Conservation (phyloP, 2,329 filamentous ascomycete genomes). For the Microdochium trichocladiopsis region DNA sequence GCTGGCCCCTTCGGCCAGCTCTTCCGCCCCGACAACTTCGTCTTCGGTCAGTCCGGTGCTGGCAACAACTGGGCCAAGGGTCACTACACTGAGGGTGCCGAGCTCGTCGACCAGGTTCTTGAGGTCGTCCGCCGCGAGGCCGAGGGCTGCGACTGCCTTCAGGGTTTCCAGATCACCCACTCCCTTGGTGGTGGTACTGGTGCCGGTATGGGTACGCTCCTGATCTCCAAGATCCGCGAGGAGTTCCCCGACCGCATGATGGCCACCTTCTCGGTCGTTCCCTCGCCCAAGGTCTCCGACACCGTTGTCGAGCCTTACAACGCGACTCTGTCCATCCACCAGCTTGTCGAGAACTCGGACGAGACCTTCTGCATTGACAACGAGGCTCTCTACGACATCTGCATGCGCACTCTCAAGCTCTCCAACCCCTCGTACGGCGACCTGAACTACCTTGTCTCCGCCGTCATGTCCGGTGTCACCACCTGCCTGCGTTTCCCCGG, state of each 20-base stretch:
- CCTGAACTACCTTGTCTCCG: slow-evolving; percentile 98
- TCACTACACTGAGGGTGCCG: slow-evolving; percentile 99
- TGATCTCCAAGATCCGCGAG: slow-evolving; percentile 99
- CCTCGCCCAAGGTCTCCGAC: slow-evolving; percentile 98
- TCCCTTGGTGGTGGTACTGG: slow-evolving; percentile 99
- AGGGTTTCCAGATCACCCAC: slow-evolving; percentile 99
- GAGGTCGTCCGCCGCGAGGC: slow-evolving; percentile 98
- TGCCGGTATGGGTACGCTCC: slow-evolving; percentile 98
- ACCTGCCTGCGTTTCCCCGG: slow-evolving; percentile 98
- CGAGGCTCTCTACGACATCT: slow-evolving; percentile 99
- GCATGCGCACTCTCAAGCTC: slow-evolving; percentile 99
- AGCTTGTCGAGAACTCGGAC: slow-evolving; percentile 99
- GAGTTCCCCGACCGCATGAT: slow-evolving; percentile 99
- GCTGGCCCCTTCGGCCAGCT: slow-evolving; percentile 97
- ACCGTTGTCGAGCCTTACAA: slow-evolving; percentile 99
- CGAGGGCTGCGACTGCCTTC: slow-evolving; percentile 97
- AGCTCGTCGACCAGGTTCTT: slow-evolving; percentile 96
- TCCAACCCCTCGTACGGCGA: slow-evolving; percentile 98
- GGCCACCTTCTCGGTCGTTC: slow-evolving; percentile 98
- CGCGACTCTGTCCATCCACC: slow-evolving; percentile 96
- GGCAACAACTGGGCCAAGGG: slow-evolving; percentile 99
- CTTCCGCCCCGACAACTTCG: slow-evolving; percentile 99
- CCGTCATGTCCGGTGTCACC: slow-evolving; percentile 99
- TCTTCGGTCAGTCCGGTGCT: slow-evolving; percentile 98
- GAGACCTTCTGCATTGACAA: slow-evolving; percentile 99